A percentile compares a stretch with the other conserved stretches of the same genome.
Conservation (phyloP, 805 yeast species). For the Candida taoyuanica region DNA sequence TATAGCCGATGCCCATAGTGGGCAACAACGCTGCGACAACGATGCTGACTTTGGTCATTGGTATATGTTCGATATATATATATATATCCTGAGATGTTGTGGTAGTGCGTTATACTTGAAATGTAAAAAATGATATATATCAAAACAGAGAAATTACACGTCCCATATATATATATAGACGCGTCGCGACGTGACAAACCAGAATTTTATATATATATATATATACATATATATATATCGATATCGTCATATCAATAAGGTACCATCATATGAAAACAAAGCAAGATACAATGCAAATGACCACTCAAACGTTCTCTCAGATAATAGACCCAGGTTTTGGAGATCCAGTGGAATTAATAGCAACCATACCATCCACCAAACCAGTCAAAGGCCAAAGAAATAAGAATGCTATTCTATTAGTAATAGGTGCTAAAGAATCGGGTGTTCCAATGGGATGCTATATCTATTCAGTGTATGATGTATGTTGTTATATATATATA, state of each 20-base stretch:
- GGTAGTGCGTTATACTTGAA: too few relatives aligned
- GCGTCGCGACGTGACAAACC: too few relatives aligned
- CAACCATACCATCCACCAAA: conserved; percentile 12
- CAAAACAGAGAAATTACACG: too few relatives aligned
- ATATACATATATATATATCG: too few relatives aligned
- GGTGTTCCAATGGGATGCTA: conserved; percentile 11
- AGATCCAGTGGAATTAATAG: conserved; percentile 11
- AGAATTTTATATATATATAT: too few relatives aligned
- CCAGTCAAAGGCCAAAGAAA: conserved; percentile 6
- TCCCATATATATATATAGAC: too few relatives aligned
- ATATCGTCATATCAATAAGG: too few relatives aligned
- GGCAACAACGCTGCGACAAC: conserved; percentile 88
- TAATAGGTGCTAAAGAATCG: conserved; percentile 6
- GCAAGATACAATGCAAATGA: neutral
- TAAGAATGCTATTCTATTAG: conserved; percentile 12
- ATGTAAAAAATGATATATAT: too few relatives aligned
- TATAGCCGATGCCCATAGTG: conserved; percentile 74
- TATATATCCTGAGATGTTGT: neutral
- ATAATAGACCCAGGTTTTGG: conserved; percentile 13
- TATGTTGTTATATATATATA: conserved; percentile 1
- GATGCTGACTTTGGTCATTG: conserved; percentile 27
- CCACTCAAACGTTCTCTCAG: conserved; percentile 8
- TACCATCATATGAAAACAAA: too few relatives aligned
- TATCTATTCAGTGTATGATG: conserved; percentile 13
- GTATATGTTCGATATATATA: neutral